Base-by-base conservation (phyloP, 768 basidiomycete species). In the Brasilioporus rufonigricans region DNA sequence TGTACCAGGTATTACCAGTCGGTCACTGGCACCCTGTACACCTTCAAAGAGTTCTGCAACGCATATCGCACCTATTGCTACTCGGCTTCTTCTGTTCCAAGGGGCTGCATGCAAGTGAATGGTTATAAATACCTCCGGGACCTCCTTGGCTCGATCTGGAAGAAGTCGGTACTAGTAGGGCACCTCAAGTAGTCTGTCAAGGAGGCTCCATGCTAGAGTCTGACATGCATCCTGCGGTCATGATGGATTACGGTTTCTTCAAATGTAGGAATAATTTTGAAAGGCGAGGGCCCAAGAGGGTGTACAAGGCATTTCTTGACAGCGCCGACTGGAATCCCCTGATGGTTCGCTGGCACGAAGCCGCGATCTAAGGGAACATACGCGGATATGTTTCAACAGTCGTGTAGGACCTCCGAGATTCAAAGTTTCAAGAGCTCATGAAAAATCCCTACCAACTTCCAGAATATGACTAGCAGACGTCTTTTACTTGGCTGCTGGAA, bases 391-490 rank as follows among this genome's bases (percentile, higher is more conserved):
- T 52, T 31, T 45, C 44, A 4, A 44, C 9, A 1, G 43, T 52
- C 12, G 26, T 52, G n/a, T n/a, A n/a, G n/a, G n/a, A n/a, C n/a
- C n/a, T 52, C 12, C n/a, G 26, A 18, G 44, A 52, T 7, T 33
- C 41, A 19, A 52, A 36, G 33, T 52, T 52, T 5, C 8, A 44
- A 26, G 26, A 26, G 24, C 24, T 44, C 2, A 52, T 52, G 51
- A 35, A 36, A 23, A 52, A 52, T 14, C 43, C 26, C 8, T 52
- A 44, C 26, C 51, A 33, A 31, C 52, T 52, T 31, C 52, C 44
- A 13, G 51, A 52, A n/a, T 29, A 38, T 38, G 36, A 38, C 36
- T 38, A n/a, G 36, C 36, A 29, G 27, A n/a, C 27, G 9, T 29
- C 27, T 29, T 29, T 9, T 29, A 29, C 5, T 29, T 4, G n/a